These are phyloP conservation scores for Phytopythium delawarense DNA, from an alignment of 352 stramenopile species.

Conservation along the genomic window DNA sequence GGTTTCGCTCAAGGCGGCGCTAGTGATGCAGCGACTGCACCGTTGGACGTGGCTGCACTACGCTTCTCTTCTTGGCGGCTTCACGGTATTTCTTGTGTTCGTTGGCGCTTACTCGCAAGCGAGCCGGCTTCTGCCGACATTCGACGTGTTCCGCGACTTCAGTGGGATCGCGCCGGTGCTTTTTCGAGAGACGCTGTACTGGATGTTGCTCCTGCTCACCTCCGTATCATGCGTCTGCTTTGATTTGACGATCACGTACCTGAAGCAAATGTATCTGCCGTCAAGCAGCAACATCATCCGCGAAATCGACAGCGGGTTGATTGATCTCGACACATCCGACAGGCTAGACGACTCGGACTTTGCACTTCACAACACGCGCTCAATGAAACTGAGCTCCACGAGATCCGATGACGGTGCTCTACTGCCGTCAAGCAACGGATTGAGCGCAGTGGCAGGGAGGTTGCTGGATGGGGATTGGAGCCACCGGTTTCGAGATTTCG, in stretches of 20 bases:
- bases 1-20: slow-evolving; percentile 63
- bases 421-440: neutral
- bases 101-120: slow-evolving; percentile 63
- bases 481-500: slow-evolving; percentile 77
- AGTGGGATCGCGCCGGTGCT: slow-evolving; percentile 54
- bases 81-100: slow-evolving; percentile 65
- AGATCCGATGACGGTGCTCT: slow-evolving; percentile 4
- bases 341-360: slow-evolving; percentile 13
- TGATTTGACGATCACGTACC: slow-evolving; percentile 66
- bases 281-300: slow-evolving; percentile 82
- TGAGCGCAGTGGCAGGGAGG: neutral
- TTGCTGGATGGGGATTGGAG: slow-evolving; percentile 75
- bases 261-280: slow-evolving; percentile 82
- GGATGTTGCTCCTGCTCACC: slow-evolving; percentile 61
- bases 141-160: slow-evolving; percentile 78
- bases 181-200: slow-evolving; percentile 52
- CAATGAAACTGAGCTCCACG: slow-evolving; percentile 9
- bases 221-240: slow-evolving; percentile 54
- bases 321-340: slow-evolving; percentile 11
- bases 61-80: slow-evolving; percentile 59
- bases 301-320: slow-evolving; percentile 75
- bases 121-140: slow-evolving; percentile 50
- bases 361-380: slow-evolving; percentile 13
- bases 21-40: slow-evolving; percentile 75
- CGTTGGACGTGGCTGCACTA: slow-evolving; percentile 77